Percentiles rank a stretch among this genome's conserved stretches.
These are phyloP conservation scores for Arbutus unedo DNA, from an alignment of 148 eudicot genomes.

Conservation along the genomic window DNA sequence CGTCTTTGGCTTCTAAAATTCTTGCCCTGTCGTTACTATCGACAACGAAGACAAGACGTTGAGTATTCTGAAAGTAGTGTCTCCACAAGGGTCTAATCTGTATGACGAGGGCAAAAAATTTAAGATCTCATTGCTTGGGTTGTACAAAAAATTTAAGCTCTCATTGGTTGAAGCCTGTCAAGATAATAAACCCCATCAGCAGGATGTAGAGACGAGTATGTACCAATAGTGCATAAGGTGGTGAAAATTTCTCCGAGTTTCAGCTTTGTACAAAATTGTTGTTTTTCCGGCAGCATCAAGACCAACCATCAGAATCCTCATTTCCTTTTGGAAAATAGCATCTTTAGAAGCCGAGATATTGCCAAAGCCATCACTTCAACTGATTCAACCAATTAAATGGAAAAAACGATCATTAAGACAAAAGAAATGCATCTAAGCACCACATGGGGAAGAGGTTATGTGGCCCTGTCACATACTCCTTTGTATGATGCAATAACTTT, in stretches of 20 bases:
- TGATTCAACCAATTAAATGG: constrained; percentile 2
- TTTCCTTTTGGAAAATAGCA: constrained; percentile 68
- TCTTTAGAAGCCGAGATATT: constrained; percentile 49
- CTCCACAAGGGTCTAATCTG: constrained; percentile 82
- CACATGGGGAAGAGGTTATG: not conserved
- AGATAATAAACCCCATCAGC: not conserved
- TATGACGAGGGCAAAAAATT: not conserved
- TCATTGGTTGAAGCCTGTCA: not conserved
- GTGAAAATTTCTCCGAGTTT: constrained; percentile 83
- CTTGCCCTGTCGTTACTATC: constrained; percentile 60
- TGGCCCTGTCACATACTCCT: not conserved
- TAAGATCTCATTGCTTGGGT: not conserved
- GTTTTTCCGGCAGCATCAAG: constrained; percentile 89
- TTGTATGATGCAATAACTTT: not conserved
- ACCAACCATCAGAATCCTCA: constrained; percentile 90
- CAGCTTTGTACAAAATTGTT: constrained; percentile 73
- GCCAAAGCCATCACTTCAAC: constrained; percentile 56
- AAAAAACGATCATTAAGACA: not conserved
- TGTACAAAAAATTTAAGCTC: not conserved
- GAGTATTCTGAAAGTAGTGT: constrained; percentile 59
- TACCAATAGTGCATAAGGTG: constrained; percentile 84
- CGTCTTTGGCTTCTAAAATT: constrained; percentile 52
- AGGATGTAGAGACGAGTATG: not conserved
- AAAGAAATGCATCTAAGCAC: not conserved
- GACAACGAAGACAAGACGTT: constrained; percentile 53